Percentiles rank a stretch among this genome's conserved stretches.
Conservation (phyloP, 2,329 filamentous ascomycete genomes). For the Shiraia sp. region DNA sequence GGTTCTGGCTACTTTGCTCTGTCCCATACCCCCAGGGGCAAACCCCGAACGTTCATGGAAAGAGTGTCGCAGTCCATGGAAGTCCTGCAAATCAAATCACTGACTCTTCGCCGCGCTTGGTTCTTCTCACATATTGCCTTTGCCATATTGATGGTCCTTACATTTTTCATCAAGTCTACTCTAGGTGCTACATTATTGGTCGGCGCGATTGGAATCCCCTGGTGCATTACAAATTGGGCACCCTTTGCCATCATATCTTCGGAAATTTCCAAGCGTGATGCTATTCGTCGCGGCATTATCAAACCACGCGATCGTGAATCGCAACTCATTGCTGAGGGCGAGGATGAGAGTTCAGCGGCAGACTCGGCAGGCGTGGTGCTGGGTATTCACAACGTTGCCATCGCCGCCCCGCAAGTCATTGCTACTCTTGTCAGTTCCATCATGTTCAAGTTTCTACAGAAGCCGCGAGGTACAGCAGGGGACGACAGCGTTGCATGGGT, state of each 20-base stretch:
- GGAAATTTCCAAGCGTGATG: conserved; percentile 83
- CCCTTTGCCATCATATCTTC: conserved; percentile 94
- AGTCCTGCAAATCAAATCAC: conserved; percentile 73
- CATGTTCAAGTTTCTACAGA: conserved; percentile 85
- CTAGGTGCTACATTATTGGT: conserved; percentile 75
- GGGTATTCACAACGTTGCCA: conserved; percentile 93
- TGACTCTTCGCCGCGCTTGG: conserved; percentile 90
- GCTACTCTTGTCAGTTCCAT: conserved; percentile 82
- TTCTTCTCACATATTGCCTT: conserved; percentile 84
- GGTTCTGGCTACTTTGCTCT: conserved; percentile 41
- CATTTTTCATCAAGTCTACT: conserved; percentile 75
- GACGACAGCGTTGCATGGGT: conserved; percentile 89
- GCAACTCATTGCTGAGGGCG: conserved; percentile 46
- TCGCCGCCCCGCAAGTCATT: conserved; percentile 88
- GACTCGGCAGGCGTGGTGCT: conserved; percentile 89
- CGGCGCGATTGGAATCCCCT: conserved; percentile 82
- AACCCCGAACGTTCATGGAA: conserved; percentile 25
- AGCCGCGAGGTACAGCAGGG: conserved; percentile 79
- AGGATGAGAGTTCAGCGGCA: conserved; percentile 61
- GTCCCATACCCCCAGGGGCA: conserved; percentile 21
- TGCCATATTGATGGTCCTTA: conserved; percentile 77
- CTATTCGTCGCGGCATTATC: conserved; percentile 59
- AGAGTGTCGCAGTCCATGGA: conserved; percentile 52
- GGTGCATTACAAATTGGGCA: conserved; percentile 92
- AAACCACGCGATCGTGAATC: conserved; percentile 46